Conservation (phyloP, 306 rosid genomes). For the Cucumis melo region DNA sequence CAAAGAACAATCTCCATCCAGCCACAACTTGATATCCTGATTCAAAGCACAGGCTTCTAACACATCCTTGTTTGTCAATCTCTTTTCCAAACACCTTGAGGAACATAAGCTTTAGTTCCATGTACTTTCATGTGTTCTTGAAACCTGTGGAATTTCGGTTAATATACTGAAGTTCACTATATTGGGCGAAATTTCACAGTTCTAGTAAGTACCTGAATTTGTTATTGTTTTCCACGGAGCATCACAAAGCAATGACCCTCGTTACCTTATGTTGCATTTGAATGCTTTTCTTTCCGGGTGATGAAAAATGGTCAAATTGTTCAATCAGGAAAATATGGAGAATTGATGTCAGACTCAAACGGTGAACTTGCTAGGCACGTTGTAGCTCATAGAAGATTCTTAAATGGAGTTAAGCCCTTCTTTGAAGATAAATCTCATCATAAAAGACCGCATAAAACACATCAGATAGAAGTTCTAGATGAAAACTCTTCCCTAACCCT, state of each 20-base stretch:
- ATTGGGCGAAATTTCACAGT: too few species aligned
- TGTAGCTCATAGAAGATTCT: constrained; percentile 61
- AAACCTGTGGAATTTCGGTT: constrained; percentile 64
- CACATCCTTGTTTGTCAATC: constrained; percentile 42
- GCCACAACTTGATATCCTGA: constrained; percentile 63
- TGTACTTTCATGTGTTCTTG: constrained; percentile 40
- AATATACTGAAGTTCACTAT: too few species aligned
- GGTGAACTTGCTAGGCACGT: constrained; percentile 67
- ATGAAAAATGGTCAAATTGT: constrained; percentile 64
- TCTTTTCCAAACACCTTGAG: constrained; percentile 88
- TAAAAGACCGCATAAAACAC: constrained; percentile 22
- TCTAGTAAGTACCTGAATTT: constrained; percentile 33
- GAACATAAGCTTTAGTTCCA: constrained; percentile 68
- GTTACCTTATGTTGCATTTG: background rate
- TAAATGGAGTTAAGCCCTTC: constrained; percentile 41
- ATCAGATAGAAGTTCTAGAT: constrained; percentile 45
- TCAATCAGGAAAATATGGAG: constrained; percentile 58
- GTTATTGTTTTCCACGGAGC: background rate
- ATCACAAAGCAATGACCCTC: background rate
- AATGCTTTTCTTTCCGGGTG: constrained; percentile 28
- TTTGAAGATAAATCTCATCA: constrained; percentile 23
- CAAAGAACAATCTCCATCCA: constrained; percentile 47
- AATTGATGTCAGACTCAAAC: constrained; percentile 36
- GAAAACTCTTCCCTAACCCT: constrained; percentile 21
- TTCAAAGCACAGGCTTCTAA: constrained; percentile 70